Conservation (phyloP, 371 early-diverging fungal species). For the Parasitella parasitica region DNA sequence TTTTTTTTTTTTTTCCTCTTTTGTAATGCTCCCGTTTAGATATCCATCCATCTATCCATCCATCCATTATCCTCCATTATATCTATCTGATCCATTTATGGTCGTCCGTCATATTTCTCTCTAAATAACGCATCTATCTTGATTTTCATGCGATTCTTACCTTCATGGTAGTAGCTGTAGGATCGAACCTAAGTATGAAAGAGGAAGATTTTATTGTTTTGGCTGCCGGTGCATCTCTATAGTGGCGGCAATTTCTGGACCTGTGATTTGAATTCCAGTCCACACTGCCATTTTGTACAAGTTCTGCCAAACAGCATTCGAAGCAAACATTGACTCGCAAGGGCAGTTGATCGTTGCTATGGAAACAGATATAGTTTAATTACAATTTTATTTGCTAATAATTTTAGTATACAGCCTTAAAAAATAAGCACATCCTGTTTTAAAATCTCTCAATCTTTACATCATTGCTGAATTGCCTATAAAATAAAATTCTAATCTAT, state of each 20-base stretch:
- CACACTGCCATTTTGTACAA: not conserved
- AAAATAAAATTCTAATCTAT: too few relatives aligned
- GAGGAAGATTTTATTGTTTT: conserved; percentile 18
- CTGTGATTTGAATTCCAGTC: not conserved
- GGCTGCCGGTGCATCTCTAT: not conserved
- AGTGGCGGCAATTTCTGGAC: not conserved
- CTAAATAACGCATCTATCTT: not conserved
- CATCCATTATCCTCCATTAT: not conserved
- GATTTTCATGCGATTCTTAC: not conserved
- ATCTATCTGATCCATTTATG: not conserved
- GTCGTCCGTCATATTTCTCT: not conserved
- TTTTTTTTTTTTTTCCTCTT: not conserved
- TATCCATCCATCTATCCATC: not conserved
- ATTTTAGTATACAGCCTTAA: too few relatives aligned
- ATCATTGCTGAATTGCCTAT: too few relatives aligned
- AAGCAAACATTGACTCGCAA: too few relatives aligned
- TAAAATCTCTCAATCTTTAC: too few relatives aligned
- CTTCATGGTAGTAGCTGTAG: conserved; percentile 25
- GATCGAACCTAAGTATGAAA: conserved; percentile 28
- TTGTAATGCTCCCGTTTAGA: too few relatives aligned
- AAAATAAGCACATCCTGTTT: too few relatives aligned
- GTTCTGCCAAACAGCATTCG: too few relatives aligned
- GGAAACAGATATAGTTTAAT: too few relatives aligned
- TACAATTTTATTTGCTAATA: too few relatives aligned
- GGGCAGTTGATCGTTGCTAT: too few relatives aligned